Evolutionary conservation across 208 protist genomes (phyloP), one percentile per base, ranked within the genome.

Genomic region (Trypanosoma boissoni): DNA sequence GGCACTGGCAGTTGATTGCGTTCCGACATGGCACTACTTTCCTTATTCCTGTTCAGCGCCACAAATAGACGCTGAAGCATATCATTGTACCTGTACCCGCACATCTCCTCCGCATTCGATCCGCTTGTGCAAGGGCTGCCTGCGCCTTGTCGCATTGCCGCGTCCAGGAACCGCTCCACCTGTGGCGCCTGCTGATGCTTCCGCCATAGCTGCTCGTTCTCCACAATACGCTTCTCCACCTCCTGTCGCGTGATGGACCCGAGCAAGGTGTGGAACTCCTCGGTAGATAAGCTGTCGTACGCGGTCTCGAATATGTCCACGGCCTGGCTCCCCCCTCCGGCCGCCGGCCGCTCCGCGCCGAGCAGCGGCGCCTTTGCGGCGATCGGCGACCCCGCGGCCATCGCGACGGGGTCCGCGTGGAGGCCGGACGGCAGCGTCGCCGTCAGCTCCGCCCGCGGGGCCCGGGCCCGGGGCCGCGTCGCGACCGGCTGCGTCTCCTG

Each of bases 1-100:
- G 92, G 92, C 28, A 76, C 71, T 1, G 83, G 81, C n/a, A 97
- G 58, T 49, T 85, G 64, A 49, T 91, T 94, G 12, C 83, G 83
- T 72, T 88, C 78, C 20, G 74, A 76, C 50, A 80, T 74, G 26
- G 69, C 75, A 23, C 69, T 78, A 54, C 83, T 78, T 34, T 83
- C 74, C 54, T 86, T 83, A 66, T 85, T 86, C 24, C 75, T 73
- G 58, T 88, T 79, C 27, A 94, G 77, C 32, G 65, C 74, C 31
- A 78, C 76, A 49, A 82, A 89, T 10, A 94, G 65, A 14, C 72
- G 59, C 12, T 72, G 77, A 14, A 94, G 74, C 87, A 94, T 91
- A 14, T 55, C 68, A 42, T 64, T 64, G 71, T 91, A 94, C 18
- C 56, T 72, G 70, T 94, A 94, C 14, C 87, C 87, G 31, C 27